Percentiles rank a stretch among this genome's conserved stretches.
These are phyloP conservation scores for Pythium angustatum DNA, from an alignment of 352 stramenopile species.

Conservation along the genomic window DNA sequence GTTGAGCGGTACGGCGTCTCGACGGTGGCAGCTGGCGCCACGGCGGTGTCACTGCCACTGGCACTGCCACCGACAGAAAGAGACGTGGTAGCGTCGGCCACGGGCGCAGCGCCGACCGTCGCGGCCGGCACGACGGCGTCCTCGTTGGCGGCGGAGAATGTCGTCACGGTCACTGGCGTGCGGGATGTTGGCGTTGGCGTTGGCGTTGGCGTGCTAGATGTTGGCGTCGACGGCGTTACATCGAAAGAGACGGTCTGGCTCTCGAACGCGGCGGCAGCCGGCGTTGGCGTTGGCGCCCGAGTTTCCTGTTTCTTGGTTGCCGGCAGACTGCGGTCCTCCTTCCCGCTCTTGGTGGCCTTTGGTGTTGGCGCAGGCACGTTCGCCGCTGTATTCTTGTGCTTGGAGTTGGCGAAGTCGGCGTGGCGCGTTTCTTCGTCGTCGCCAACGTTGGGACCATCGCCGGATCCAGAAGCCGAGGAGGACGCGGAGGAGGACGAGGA, in stretches of 20 bases:
- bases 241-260: constrained; percentile 10
- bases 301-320: neutral
- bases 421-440: neutral
- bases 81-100: neutral
- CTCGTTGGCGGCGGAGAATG: neutral
- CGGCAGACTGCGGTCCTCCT: neutral
- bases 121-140: neutral
- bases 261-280: constrained; percentile 6
- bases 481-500: constrained; percentile 8
- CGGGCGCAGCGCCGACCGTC: neutral
- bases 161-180: neutral
- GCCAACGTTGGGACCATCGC: constrained; percentile 5
- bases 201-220: neutral
- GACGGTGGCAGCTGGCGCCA: constrained; percentile 1
- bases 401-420: neutral
- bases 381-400: neutral
- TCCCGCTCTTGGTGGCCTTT: neutral
- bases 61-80: neutral
- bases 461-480: neutral
- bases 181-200: neutral
- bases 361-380: neutral
- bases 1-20: constrained; percentile 53
- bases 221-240: neutral
- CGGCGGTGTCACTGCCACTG: neutral
- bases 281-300: neutral